Conservation (phyloP, 257 asterid species). For the Scutellaria baicalensis region DNA sequence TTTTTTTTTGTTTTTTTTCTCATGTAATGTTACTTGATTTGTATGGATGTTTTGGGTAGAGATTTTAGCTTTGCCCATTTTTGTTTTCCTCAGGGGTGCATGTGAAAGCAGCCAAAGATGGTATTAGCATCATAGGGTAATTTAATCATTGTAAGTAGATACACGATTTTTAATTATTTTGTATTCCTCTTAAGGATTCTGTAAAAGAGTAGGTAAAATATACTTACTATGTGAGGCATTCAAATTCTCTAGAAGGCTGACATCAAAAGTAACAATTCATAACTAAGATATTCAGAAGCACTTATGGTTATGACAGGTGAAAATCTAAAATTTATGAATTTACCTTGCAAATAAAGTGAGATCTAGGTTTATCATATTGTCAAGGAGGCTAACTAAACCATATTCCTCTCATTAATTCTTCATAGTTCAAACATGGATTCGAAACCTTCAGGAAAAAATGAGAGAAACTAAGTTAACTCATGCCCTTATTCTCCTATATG, state of each 20-base stretch:
- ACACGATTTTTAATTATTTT: neutral
- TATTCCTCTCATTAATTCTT: neutral
- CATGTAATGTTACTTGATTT: neutral
- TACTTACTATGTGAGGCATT: neutral
- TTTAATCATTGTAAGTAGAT: neutral
- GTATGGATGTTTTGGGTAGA: neutral
- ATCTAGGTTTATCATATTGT: neutral
- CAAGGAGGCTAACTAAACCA: neutral
- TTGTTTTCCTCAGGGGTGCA: neutral
- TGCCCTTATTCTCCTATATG: neutral
- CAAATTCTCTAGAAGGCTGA: neutral
- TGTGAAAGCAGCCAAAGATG: no score
- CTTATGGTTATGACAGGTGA: neutral
- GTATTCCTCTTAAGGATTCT: neutral
- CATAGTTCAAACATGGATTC: neutral
- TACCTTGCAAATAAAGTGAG: neutral
- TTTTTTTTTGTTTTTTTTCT: neutral
- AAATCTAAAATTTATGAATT: neutral
- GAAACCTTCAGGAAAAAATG: neutral
- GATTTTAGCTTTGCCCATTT: neutral
- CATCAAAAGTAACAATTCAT: neutral
- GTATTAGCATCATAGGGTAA: no score
- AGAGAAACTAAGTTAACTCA: neutral
- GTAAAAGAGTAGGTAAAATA: neutral
- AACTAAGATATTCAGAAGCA: no score